Conservation (phyloP, 1,284 basidiomycete species). For the Tylopilus orsonianus region DNA sequence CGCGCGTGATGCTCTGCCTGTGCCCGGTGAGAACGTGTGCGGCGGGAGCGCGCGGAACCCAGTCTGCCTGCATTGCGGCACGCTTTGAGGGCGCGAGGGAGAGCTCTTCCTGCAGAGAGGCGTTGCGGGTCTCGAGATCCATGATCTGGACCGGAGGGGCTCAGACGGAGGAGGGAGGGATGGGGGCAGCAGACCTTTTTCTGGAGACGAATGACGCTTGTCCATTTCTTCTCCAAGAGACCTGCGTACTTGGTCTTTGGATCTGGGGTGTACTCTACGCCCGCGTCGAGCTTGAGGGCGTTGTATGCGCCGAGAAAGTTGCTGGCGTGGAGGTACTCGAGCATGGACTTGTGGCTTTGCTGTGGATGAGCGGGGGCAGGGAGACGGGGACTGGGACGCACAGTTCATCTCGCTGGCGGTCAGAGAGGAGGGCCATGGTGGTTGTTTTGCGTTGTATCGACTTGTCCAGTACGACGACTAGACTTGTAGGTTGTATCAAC, state of each 20-base stretch:
- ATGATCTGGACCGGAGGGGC: slow-evolving; percentile 59
- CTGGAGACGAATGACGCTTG: slow-evolving; percentile 87
- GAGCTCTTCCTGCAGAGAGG: slow-evolving; percentile 77
- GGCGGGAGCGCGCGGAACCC: slow-evolving; percentile 81
- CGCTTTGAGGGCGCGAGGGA: slow-evolving; percentile 60
- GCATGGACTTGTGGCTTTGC: slow-evolving; percentile 76
- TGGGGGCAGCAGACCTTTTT: slow-evolving; percentile 67
- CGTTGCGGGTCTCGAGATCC: slow-evolving; percentile 82
- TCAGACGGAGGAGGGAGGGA: slow-evolving; percentile 14
- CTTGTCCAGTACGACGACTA: too few species aligned
- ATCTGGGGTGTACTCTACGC: slow-evolving; percentile 71
- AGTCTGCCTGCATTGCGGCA: slow-evolving; percentile 62
- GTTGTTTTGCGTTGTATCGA: slow-evolving; percentile 36
- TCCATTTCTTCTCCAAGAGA: slow-evolving; percentile 94
- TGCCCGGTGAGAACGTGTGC: slow-evolving; percentile 82
- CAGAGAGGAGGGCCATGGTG: slow-evolving; percentile 59
- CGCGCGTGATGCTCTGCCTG: slow-evolving; percentile 71
- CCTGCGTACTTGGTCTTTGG: slow-evolving; percentile 83
- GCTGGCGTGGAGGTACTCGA: slow-evolving; percentile 76
- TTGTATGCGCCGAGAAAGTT: slow-evolving; percentile 65
- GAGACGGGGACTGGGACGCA: slow-evolving; percentile 40
- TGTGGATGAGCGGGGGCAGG: slow-evolving; percentile 14
- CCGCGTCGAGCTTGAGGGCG: slow-evolving; percentile 60
- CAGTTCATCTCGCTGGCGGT: slow-evolving; percentile 84
- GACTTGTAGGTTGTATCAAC: too few species aligned